A percentile compares a stretch with the other conserved stretches of the same genome.
phyloP scores from a whole-genome alignment of 2,329 filamentous ascomycete genomes.

The Fonsecaea multimorphosa region DNA sequence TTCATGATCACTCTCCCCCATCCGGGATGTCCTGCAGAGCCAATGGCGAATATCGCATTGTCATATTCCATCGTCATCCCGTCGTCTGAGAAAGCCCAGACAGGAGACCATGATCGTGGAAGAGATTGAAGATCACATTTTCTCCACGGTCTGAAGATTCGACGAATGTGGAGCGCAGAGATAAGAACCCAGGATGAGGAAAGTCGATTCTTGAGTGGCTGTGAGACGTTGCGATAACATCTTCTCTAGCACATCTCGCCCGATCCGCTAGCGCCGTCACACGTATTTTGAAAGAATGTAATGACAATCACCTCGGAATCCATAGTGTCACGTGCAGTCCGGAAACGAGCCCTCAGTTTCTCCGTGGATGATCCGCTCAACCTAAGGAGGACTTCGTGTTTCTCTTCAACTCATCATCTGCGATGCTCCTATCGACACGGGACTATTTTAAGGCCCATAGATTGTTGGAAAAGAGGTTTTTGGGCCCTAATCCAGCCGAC shows the following conservation, averaged over 20 bases:
- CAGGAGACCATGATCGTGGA: not conserved
- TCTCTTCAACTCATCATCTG: no score
- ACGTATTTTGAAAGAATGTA: slow-evolving; percentile 17
- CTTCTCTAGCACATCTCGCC: not conserved
- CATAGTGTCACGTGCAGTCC: no score
- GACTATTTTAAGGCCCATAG: no score
- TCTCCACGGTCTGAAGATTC: slow-evolving; percentile 27
- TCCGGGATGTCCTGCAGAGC: not conserved
- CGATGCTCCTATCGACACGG: no score
- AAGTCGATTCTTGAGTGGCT: slow-evolving; percentile 17
- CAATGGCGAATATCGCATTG: slow-evolving; percentile 29
- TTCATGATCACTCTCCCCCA: not conserved
- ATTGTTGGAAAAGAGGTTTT: no score
- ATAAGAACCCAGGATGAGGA: slow-evolving; percentile 17
- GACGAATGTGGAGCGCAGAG: slow-evolving; percentile 17
- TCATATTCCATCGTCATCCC: slow-evolving; percentile 29
- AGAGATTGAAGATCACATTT: slow-evolving; percentile 22
- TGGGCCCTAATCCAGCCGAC: no score
- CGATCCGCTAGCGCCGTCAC: slow-evolving; percentile 1
- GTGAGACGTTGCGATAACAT: slow-evolving; percentile 24
- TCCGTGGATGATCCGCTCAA: no score
- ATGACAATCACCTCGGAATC: not conserved
- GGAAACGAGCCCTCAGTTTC: no score
- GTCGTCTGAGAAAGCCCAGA: not conserved
- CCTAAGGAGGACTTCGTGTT: no score